A percentile compares a stretch with the other conserved stretches of the same genome.
Conservation (phyloP, 768 basidiomycete species). For the Calocera cornea region DNA sequence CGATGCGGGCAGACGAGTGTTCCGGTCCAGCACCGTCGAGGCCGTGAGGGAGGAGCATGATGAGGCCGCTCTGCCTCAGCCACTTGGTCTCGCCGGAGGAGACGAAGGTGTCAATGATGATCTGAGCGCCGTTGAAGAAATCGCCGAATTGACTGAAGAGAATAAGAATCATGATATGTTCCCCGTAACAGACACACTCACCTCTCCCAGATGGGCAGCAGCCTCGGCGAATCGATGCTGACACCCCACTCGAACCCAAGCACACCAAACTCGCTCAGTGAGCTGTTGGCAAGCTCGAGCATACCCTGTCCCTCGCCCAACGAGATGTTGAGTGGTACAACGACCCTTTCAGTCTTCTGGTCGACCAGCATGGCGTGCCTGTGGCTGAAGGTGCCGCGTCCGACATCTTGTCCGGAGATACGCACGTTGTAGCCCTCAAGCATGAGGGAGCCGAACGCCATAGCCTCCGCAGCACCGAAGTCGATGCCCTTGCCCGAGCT, state of each 20-base stretch:
- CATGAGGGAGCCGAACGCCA: conserved; percentile 82
- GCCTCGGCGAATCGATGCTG: conserved; percentile 72
- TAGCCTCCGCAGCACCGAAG: conserved; percentile 81
- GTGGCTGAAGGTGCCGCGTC: conserved; percentile 79
- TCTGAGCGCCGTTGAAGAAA: conserved; percentile 85
- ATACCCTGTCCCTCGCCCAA: conserved; percentile 45
- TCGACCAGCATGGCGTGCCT: conserved; percentile 87
- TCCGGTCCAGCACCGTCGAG: conserved; percentile 88
- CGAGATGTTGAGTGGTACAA: conserved; percentile 68
- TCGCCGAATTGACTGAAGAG: conserved; percentile 56
- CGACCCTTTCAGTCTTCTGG: conserved; percentile 64
- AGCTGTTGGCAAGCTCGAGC: conserved; percentile 81
- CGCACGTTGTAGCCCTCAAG: conserved; percentile 68
- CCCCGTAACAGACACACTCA: conserved; percentile 18
- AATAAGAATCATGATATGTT: not conserved
- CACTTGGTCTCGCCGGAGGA: conserved; percentile 83
- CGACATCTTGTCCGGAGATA: conserved; percentile 88
- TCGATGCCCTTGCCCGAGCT: conserved; percentile 61
- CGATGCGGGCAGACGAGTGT: conserved; percentile 78
- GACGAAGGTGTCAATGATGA: conserved; percentile 82
- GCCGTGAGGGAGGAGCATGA: conserved; percentile 77
- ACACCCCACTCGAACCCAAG: conserved; percentile 87
- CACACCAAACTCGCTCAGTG: conserved; percentile 79
- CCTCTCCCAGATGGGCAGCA: conserved; percentile 86
- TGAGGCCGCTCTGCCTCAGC: conserved; percentile 80